phyloP scores from a whole-genome alignment of 1,284 basidiomycete genomes.

The Tylopilus sp. region DNA sequence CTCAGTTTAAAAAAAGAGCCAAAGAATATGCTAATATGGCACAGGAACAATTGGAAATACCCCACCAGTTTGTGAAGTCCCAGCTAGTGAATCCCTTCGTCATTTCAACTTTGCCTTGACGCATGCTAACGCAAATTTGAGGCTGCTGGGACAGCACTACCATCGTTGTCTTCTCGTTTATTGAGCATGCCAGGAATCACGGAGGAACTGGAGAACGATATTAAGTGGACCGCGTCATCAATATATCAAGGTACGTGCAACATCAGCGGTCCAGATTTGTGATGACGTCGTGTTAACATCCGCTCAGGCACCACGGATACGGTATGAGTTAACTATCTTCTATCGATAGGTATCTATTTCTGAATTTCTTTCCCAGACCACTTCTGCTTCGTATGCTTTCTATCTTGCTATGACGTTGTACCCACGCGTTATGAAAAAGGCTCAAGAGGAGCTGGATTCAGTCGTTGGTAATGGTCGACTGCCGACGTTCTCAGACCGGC shows the following conservation, averaged over 20 bases:
- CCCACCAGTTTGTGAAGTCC: constrained; percentile 63
- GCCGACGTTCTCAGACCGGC: constrained; percentile 37
- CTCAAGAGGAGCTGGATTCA: constrained; percentile 68
- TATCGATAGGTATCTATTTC: not conserved
- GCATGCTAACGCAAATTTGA: not conserved
- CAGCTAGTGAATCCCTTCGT: constrained; percentile 52
- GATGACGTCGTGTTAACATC: too few relatives aligned
- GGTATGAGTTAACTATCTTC: too few relatives aligned
- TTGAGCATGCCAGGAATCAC: constrained; percentile 56
- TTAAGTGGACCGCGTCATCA: constrained; percentile 67
- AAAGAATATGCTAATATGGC: constrained; percentile 58
- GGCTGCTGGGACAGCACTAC: constrained; percentile 58
- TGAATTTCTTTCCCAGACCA: constrained; percentile 7
- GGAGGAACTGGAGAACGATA: constrained; percentile 57
- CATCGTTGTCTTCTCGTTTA: constrained; percentile 59
- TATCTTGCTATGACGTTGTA: constrained; percentile 36
- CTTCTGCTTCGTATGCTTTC: constrained; percentile 23
- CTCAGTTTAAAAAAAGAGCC: constrained; percentile 64
- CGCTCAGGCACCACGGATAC: constrained; percentile 28
- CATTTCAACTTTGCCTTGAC: too few relatives aligned
- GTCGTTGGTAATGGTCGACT: constrained; percentile 60
- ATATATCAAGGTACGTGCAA: constrained; percentile 58
- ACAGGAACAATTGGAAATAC: constrained; percentile 59
- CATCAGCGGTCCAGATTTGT: too few relatives aligned
- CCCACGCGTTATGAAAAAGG: constrained; percentile 49